Percentiles rank a stretch among this genome's conserved stretches.
These are phyloP conservation scores for Cyamopsis tetragonoloba DNA, from an alignment of 306 rosid species.

Conservation along the genomic window DNA sequence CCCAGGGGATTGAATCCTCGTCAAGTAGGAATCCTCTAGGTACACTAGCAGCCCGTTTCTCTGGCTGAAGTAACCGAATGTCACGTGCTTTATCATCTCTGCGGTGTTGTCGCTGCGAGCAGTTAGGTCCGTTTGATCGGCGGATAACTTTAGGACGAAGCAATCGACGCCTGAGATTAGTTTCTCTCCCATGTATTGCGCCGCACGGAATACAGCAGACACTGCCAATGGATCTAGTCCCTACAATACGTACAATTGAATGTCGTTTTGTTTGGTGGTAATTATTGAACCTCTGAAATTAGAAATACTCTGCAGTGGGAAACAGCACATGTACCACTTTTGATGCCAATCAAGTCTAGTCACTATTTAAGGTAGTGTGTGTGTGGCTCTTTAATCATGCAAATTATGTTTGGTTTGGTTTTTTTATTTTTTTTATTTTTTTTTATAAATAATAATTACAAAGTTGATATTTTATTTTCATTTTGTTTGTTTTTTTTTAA, in stretches of 20 bases:
- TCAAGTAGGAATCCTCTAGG: conserved; percentile 74
- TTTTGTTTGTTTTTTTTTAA: too few relatives aligned
- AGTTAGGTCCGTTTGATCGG: conserved; percentile 58
- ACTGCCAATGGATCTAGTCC: conserved; percentile 83
- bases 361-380: too few relatives aligned
- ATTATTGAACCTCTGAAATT: not conserved
- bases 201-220: conserved; percentile 53
- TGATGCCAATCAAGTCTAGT: conserved; percentile 25
- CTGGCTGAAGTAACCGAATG: conserved; percentile 79
- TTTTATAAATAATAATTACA: too few relatives aligned
- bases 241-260: conserved; percentile 34
- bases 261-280: not conserved
- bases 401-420: too few relatives aligned
- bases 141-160: conserved; percentile 63
- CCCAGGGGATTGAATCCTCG: conserved; percentile 84
- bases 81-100: conserved; percentile 79
- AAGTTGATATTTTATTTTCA: too few relatives aligned
- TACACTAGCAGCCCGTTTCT: conserved; percentile 58
- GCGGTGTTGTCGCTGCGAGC: conserved; percentile 83
- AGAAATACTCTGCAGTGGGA: not conserved
- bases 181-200: conserved; percentile 78
- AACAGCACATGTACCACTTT: not conserved
- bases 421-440: too few relatives aligned
- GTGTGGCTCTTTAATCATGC: too few relatives aligned
- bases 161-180: conserved; percentile 57